These are phyloP conservation scores for Xylariales sp. DNA, from an alignment of 2,329 filamentous ascomycete genomes.

Conservation along the genomic window DNA sequence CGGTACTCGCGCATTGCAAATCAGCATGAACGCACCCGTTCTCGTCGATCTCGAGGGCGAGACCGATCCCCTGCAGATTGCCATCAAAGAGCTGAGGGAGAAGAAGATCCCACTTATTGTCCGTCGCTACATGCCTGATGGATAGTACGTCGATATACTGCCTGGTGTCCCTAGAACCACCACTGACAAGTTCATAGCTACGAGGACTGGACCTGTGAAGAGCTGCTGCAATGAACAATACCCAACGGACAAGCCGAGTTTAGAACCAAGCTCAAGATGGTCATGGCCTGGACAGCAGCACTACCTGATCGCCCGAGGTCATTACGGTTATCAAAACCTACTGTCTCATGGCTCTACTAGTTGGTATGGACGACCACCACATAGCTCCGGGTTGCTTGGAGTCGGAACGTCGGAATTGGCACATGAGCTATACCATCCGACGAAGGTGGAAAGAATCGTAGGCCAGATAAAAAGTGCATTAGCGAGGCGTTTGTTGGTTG, in stretches of 20 bases:
- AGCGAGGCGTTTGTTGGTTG: constrained; percentile 7
- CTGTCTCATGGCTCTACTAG: too few relatives aligned
- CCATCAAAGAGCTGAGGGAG: constrained; percentile 93
- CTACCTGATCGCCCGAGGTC: too few relatives aligned
- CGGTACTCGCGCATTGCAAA: constrained; percentile 89
- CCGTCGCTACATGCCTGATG: constrained; percentile 91
- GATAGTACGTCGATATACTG: constrained; percentile 63
- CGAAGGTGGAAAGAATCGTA: too few relatives aligned
- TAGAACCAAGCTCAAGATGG: too few relatives aligned
- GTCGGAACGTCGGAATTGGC: too few relatives aligned
- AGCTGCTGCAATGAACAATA: constrained; percentile 61
- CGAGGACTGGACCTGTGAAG: constrained; percentile 99
- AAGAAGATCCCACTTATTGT: constrained; percentile 98
- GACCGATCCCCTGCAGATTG: constrained; percentile 95
- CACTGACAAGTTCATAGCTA: constrained; percentile 55
- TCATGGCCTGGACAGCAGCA: too few relatives aligned
- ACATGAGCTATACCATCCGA: too few relatives aligned
- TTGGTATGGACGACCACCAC: too few relatives aligned
- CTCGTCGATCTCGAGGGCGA: constrained; percentile 95
- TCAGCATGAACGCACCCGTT: constrained; percentile 97
- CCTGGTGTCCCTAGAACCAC: neutral
- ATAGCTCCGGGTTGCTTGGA: too few relatives aligned
- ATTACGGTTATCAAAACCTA: too few relatives aligned
- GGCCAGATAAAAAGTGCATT: constrained; percentile 3
- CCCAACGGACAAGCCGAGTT: too few relatives aligned